Evolutionary conservation across 441 rosid genomes (phyloP), one percentile per base, ranked within the genome.

Genomic region (Adansonia grandidieri): DNA sequence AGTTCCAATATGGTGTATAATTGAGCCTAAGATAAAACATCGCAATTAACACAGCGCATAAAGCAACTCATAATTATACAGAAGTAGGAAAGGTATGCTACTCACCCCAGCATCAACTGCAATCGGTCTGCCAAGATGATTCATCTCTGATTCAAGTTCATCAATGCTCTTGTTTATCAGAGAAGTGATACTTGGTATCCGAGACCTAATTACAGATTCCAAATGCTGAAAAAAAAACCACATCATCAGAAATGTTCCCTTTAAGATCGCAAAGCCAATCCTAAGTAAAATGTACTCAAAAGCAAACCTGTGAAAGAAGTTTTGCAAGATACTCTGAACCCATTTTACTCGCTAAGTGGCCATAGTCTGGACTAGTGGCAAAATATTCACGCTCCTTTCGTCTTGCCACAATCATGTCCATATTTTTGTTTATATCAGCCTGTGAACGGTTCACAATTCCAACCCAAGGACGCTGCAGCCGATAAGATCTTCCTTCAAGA

Each of bases 371-470:
- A 85, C 98, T 94, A 44, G 94, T 92, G 45, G 92, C 98, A 86
- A 96, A 96, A 71, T 96, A 96, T 62, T 94, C 98, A 0, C 89
- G 86, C 81, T 96, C 99, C 81, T 96, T 96, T n/a, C 88, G 86
- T 78, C 98, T 90, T n/a, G 99, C 99, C 79, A 84, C 79, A 82
- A 90, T 92, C 98, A 96, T 96, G 75, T 96, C 99, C 56, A 89
- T 88, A 74, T 92, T 96, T 84, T 84, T 96, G 76, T 96, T 96
- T 22, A 96, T 96, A 79, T 96, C 99, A 71, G 99, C 97, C 85
- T 96, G 99, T 1, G 99, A 96, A 57, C 99, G 98, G 83, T 94
- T 96, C 83, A 96, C 99, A 80, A 94, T 90, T 72, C 99, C 99
- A 80, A 96, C 99, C 99, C 99, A 96, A 75, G 98, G 99, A 81